A percentile compares a stretch with the other conserved stretches of the same genome.
Evolutionary conservation across 2,329 filamentous ascomycete species (phyloP).

Genomic region (Albophoma yamanashiensis): DNA sequence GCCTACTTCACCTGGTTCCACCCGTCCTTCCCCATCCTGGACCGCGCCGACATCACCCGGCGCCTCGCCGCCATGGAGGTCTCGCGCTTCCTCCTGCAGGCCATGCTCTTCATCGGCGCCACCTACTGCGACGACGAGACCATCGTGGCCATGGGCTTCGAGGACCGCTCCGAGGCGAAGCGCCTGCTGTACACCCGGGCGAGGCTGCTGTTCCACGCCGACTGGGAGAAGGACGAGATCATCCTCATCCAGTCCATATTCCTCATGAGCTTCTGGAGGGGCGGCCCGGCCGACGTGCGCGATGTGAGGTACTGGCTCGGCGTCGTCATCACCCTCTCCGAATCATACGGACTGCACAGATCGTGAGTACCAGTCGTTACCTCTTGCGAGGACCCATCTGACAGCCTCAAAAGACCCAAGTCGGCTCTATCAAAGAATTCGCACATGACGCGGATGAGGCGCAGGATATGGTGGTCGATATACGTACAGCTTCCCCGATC

Average conservation of each 20-base stretch:
- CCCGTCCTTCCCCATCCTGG: slow-evolving; percentile 43
- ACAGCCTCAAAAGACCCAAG: slow-evolving; percentile 10
- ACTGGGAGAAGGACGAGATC: slow-evolving; percentile 39
- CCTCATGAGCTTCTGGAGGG: slow-evolving; percentile 45
- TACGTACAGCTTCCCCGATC: slow-evolving; percentile 25
- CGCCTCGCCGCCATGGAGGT: slow-evolving; percentile 28
- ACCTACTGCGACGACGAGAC: slow-evolving; percentile 38
- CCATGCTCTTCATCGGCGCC: slow-evolving; percentile 43
- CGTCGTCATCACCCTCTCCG: slow-evolving; percentile 38
- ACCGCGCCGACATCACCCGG: slow-evolving; percentile 30
- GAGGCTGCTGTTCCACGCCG: slow-evolving; percentile 40
- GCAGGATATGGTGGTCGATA: slow-evolving; percentile 43
- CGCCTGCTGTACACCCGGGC: slow-evolving; percentile 37
- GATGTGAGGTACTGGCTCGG: slow-evolving; percentile 40
- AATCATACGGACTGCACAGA: slow-evolving; percentile 35
- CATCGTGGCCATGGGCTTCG: slow-evolving; percentile 32
- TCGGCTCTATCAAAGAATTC: slow-evolving; percentile 13
- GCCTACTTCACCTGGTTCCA: slow-evolving; percentile 48
- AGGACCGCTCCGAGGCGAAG: slow-evolving; percentile 37
- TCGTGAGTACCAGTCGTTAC: slow-evolving; percentile 11
- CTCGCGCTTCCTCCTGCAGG: slow-evolving; percentile 38
- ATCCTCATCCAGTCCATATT: slow-evolving; percentile 40
- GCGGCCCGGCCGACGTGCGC: slow-evolving; percentile 34
- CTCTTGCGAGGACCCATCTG: not conserved
- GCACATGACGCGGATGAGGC: slow-evolving; percentile 22